A percentile compares a stretch with the other conserved stretches of the same genome.
phyloP scores from a whole-genome alignment of 1,284 basidiomycete species.

The Leccinum angustisporum region DNA sequence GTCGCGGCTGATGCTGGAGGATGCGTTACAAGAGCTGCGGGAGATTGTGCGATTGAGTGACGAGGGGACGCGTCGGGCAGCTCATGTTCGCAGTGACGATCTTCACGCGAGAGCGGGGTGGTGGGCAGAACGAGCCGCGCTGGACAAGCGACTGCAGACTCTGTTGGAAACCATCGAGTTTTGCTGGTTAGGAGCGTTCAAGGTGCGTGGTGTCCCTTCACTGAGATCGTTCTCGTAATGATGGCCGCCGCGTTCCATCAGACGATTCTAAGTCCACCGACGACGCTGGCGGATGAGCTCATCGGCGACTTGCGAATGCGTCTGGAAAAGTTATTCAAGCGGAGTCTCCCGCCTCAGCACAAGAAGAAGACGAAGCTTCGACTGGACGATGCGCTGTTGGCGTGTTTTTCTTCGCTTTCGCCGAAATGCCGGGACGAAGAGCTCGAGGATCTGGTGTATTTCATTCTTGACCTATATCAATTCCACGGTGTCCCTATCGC shows the following conservation, averaged over 20 bases:
- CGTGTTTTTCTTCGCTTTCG: constrained; percentile 83
- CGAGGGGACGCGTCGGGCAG: constrained; percentile 73
- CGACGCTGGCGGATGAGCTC: constrained; percentile 44
- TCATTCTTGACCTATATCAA: constrained; percentile 91
- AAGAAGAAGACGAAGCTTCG: constrained; percentile 29
- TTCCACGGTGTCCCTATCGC: constrained; percentile 88
- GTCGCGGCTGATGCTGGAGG: constrained; percentile 59
- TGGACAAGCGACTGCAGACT: constrained; percentile 77
- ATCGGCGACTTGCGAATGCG: constrained; percentile 59
- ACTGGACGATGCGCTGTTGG: constrained; percentile 74
- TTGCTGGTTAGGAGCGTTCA: constrained; percentile 97
- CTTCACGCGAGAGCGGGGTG: constrained; percentile 69
- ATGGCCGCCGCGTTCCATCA: constrained; percentile 28
- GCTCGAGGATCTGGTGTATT: constrained; percentile 92
- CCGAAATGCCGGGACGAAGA: constrained; percentile 89
- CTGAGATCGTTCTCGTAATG: not conserved
- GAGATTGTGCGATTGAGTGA: constrained; percentile 82
- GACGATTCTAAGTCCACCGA: constrained; percentile 70
- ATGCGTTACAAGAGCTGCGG: constrained; percentile 71
- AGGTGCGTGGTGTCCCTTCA: constrained; percentile 50
- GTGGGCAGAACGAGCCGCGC: constrained; percentile 80
- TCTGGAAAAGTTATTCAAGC: constrained; percentile 75
- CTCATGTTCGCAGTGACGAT: constrained; percentile 64
- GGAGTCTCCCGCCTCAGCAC: constrained; percentile 52
- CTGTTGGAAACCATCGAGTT: constrained; percentile 82